Evolutionary conservation across 805 yeast species (phyloP), one percentile per base, ranked within the genome.

Genomic region (Starmerella riodocensis): DNA sequence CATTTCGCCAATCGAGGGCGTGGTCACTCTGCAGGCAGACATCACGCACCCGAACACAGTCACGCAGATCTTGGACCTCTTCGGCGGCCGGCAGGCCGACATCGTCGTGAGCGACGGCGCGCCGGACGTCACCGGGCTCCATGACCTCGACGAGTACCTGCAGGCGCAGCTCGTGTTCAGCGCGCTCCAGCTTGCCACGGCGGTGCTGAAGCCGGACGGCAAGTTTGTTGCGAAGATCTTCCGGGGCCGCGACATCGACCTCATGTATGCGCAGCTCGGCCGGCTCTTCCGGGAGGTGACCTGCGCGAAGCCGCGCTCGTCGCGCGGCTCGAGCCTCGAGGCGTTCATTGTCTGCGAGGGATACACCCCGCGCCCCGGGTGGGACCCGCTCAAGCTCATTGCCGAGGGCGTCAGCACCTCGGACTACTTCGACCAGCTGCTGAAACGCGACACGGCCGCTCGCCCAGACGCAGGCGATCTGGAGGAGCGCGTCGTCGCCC

Each of bases 101-200:
- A 79, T 88, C 56, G 94, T 91, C 1, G 84, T 94, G 53, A 78
- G 93, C 31, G 97, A 91, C 58, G 98, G 98, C 41, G 98, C 98
- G 0, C 98, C 98, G 2, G 98, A 91, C 61, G 98, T 91, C 18
- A 91, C 98, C 0, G 98, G 98, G 1, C 61, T 91, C 37, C 98
- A 91, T 57, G 98, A 91, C 60, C 65, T 91, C 43, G 98, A 91
- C 58, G 98, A 91, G 59, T 91, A 88, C 56, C 81, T 91, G 42
- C 98, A 91, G 63, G 95, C 94, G 2, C 97, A 91, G 57, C 65
- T 91, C 41, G 81, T 91, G 37, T 65, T 86, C 51, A 78, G 95
- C 29, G 98, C 98, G 1, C 63, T 91, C 40, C 94, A 85, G 53
- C 65, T 91, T 40, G 86, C 97, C 2, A 81, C 95, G 1, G 84